Base-by-base conservation (phyloP, 1,139 yeast species). In the Candida frijolesensis region DNA sequence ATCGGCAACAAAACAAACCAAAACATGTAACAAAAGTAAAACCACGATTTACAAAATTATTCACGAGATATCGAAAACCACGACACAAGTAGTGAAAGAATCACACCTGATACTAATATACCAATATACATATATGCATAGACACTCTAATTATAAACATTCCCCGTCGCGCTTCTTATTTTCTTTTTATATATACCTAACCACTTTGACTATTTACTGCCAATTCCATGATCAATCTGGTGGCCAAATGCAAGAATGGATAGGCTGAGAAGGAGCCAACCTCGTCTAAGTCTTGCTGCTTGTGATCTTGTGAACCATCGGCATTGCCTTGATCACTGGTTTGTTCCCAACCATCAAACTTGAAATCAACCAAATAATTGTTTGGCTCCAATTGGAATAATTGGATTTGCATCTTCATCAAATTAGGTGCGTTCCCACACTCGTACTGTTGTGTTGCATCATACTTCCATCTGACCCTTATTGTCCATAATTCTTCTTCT, bases 381-480 rank as follows among this genome's bases (percentile, higher is more conserved):
- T 94, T 92, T 45, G 96, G 96, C 65, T 95, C 99, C 56, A 94
- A 79, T 66, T 94, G 98, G 71, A 92, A 94, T 54, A 94, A 79
- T 67, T 95, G 99, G 55, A 94, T 94, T 62, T 92, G 95, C 97
- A 94, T 92, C 72, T 89, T 92, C 95, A 95, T 89, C 74, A 87
- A 74, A 49, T 66, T 66, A 48, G 61, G 59, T 10, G 60, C 49
- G n/a, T 61, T 64, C 45, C 69, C 71, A 45, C 74, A 67, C 41
- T 45, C 49, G 16, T 33, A 44, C 25, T 39, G 42, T 19, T 14
- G 34, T n/a, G 46, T 49, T 25, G 86, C 82, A 14, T 81, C 82
- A 60, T 90, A 91, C 67, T 81, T 86, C 98, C 98, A 94, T 60
- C 98, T 82, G n/a, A 92, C 98, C 59, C 91, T 81, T 51, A 94